Evolutionary conservation across 176 grass and related monocot species (phyloP), one percentile per base, ranked within the genome.

Genomic region (Cenchrus purpureus): DNA sequence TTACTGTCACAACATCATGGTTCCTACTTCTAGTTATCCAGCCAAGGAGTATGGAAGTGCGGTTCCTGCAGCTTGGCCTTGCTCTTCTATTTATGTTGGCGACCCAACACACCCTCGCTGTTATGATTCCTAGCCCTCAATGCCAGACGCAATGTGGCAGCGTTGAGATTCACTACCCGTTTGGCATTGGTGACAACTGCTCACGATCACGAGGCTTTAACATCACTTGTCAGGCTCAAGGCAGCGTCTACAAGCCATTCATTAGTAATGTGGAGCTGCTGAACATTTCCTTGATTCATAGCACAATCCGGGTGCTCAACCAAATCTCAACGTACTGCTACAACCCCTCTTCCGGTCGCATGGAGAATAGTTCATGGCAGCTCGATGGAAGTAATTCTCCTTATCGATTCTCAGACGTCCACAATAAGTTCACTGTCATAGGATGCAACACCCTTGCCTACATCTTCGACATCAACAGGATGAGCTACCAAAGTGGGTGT

Each of bases 341-440:
- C 48, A 87, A 79, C 3, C 2, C 22, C 34, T 19, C 19, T 32
- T n/a, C 68, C 0, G 6, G 10, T 1, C 0, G 0, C 0, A 72
- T 72, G 76, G 10, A 72, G 3, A 0, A 9, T 19, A 4, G 25
- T 3, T 20, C 16, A 1, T 17, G 16, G 55, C 25, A 25, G 16
- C 17, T 20, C 17, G 19, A 58, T 2, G 16, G 1, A 58, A 58
- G 16, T 8, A 0, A 2, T 7, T 7, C 17, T 2, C 79, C 79
- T 0, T 83, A 13, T 7, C 77, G 32, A 29, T 49, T 91, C 37
- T 91, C 88, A 0, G 52, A 43, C 7, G 34, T 15, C 14, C 10
- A 52, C 10, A 95, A 95, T 44, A 95, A 73, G 83, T 92, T 95
- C 60, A 91, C 84, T 0, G 72, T 66, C 29, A 87, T 91, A 0